Evolutionary conservation across 768 basidiomycete genomes (phyloP).

Genomic region (Podaxis rugospora): DNA sequence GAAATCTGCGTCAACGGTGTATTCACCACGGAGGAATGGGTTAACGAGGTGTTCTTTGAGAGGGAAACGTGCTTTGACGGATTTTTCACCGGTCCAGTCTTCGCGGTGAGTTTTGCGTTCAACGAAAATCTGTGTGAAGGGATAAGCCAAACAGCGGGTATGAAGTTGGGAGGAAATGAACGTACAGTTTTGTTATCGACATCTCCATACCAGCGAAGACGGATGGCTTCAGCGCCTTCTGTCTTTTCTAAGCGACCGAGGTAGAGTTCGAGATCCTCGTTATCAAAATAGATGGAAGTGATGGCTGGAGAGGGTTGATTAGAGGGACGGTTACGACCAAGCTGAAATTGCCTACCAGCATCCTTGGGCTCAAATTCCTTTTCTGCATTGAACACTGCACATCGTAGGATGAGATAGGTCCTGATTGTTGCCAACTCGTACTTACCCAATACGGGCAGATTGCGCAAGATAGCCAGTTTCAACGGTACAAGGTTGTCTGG

Average conservation of each 20-base stretch:
- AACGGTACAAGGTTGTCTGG: conserved; percentile 92
- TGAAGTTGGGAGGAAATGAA: neutral
- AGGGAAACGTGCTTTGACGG: conserved; percentile 94
- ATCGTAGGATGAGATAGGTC: neutral
- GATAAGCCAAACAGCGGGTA: neutral
- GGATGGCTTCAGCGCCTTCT: conserved; percentile 95
- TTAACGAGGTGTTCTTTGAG: conserved; percentile 94
- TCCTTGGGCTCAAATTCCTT: conserved; percentile 90
- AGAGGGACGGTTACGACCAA: neutral
- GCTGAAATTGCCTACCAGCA: conserved; percentile 43
- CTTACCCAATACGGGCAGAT: conserved; percentile 89
- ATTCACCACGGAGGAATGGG: conserved; percentile 83
- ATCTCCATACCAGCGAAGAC: conserved; percentile 97
- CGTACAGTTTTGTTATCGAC: conserved; percentile 69
- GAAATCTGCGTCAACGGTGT: conserved; percentile 92
- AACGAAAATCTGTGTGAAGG: conserved; percentile 71
- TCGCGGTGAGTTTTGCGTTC: conserved; percentile 93
- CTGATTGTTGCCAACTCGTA: neutral
- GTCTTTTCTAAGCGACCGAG: conserved; percentile 97
- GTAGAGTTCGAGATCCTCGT: conserved; percentile 92
- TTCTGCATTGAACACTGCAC: conserved; percentile 83
- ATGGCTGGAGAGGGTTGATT: conserved; percentile 54
- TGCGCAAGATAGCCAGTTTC: conserved; percentile 87
- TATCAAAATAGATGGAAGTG: conserved; percentile 96
- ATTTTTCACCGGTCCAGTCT: conserved; percentile 99